phyloP scores from a whole-genome alignment of 306 rosid genomes.

The barrel medic (Medicago truncatula) region MtrunA17r5.0-ANR NC_053049.1:2823501-2824000 shows the following conservation, averaged over 20 bases:
- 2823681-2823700: slow-evolving; percentile 50
- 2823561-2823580: slow-evolving; percentile 42
- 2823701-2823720: slow-evolving; percentile 59
- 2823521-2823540: slow-evolving; percentile 70
- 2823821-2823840: slow-evolving; percentile 49
- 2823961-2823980: slow-evolving; percentile 65
- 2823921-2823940: slow-evolving; percentile 60
- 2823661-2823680: slow-evolving; percentile 44
- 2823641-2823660: slow-evolving; percentile 60
- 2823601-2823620: slow-evolving; percentile 47
- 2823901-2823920: slow-evolving; percentile 51
- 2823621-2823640: slow-evolving; percentile 42
- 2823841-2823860: slow-evolving; percentile 60
- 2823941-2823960: slow-evolving; percentile 64
- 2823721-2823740: slow-evolving; percentile 59
- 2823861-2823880: slow-evolving; percentile 51
- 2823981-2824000: slow-evolving; percentile 57
- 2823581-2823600: slow-evolving; percentile 6
- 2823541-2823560: background rate
- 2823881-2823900: slow-evolving; percentile 57
- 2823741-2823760: slow-evolving; percentile 56
- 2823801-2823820: slow-evolving; percentile 55
- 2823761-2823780: slow-evolving; percentile 70
- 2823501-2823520: background rate
- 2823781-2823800: slow-evolving; percentile 65